A percentile compares a stretch with the other conserved stretches of the same genome.
phyloP scores from a whole-genome alignment of 495 filamentous ascomycete species.

The Melanomma pulvis-pyrius region DNA sequence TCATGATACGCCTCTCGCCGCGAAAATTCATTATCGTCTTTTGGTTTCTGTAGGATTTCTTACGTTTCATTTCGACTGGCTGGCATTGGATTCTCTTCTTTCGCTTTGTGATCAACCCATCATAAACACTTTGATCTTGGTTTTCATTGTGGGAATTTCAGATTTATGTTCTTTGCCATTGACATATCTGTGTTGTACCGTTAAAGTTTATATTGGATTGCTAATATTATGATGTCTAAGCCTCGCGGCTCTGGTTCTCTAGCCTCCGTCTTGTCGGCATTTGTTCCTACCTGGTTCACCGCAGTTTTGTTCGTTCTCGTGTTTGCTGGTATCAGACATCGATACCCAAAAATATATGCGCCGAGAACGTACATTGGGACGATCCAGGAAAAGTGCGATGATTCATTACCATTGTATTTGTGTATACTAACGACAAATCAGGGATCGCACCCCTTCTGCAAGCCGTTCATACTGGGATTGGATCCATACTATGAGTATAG shows the following conservation, averaged over 20 bases:
- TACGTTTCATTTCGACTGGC: too few species aligned
- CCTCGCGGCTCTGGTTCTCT: constrained; percentile 48
- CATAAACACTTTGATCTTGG: too few species aligned
- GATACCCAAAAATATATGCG: constrained; percentile 73
- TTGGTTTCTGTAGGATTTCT: too few species aligned
- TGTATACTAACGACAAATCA: constrained; percentile 5
- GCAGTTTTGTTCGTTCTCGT: constrained; percentile 63
- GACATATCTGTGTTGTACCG: too few species aligned
- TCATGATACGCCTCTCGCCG: too few species aligned
- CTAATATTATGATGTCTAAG: constrained; percentile 13
- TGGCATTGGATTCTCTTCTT: too few species aligned
- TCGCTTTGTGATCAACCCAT: too few species aligned
- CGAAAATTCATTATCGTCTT: too few species aligned
- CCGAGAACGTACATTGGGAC: constrained; percentile 83
- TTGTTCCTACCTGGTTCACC: constrained; percentile 68
- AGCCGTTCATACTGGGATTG: constrained; percentile 58
- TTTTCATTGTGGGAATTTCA: too few species aligned
- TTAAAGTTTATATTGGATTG: too few species aligned
- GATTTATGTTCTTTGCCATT: too few species aligned
- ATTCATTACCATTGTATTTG: neutral
- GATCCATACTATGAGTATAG: constrained; percentile 62
- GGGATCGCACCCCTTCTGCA: constrained; percentile 35
- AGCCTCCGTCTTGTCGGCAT: constrained; percentile 66
- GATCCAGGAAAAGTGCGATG: constrained; percentile 34
- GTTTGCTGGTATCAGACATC: constrained; percentile 73